Evolutionary conservation across 1,284 basidiomycete species (phyloP), one percentile per base, ranked within the genome.

Genomic region (Chalciporus sp.): DNA sequence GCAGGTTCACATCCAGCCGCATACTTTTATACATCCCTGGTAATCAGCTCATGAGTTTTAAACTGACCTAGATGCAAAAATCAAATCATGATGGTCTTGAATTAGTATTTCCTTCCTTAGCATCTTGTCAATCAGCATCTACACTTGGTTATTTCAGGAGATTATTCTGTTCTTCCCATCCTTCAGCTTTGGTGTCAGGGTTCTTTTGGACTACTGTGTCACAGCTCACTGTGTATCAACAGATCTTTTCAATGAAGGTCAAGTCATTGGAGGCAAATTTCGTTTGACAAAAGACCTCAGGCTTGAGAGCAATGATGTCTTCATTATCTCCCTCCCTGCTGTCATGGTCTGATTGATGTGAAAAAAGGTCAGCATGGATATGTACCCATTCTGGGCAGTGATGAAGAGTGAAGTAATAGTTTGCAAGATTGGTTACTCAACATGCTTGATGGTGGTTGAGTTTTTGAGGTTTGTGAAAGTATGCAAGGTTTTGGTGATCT

Each of bases 1-100:
- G 52, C 80, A 82, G 0, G 49, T 60, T 66, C 56, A 53, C 80
- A 82, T 0, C 67, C 66, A 2, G 62, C 47, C 0, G 77, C 63
- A 53, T 81, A 83, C 0, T 57, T 47, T 0, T 39, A 43, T 0
- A 74, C 57, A 40, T 71, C 65, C 1, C 63, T 27, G 2, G 57
- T 50, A 1, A 79, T 58, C 0, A 76, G 52, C 53, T 76, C 67
- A 0, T 64, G 37, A 0, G 75, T 82, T 52, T 73, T 75, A 1
- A 51, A 59, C 3, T 61, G 52, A 1, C 82, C 80, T 0, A 68
- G 74, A 57, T 84, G 80, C 55, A 0, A 64, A 28, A 1, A n/a
- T 16, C 0, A 64, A 47, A 46, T 78, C 67, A 51, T 79, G 71
- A 49, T 70, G 57, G 0, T 52, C 10, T 16, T 53, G 23, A 2